Base-by-base conservation (phyloP, 139 green algal species). In the Picochlorum sp. region DNA sequence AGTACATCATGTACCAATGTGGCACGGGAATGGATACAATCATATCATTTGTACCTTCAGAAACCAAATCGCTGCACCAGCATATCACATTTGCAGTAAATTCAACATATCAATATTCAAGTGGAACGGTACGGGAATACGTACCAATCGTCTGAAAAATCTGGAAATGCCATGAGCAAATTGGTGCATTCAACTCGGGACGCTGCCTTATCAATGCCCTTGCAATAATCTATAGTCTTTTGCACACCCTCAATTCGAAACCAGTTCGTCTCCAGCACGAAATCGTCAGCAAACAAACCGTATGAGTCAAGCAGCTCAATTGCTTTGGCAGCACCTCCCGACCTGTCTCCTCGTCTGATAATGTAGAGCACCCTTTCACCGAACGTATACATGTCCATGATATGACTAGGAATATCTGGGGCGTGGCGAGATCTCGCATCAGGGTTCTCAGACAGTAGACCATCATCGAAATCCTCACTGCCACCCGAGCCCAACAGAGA, bases 321-420 rank as follows among this genome's bases (percentile, higher is more conserved):
- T n/a, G 47, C 16, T 52, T 52, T 52, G 6, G 47, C 16, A 52
- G 18, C 16, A 52, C 47, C 6, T 52, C n/a, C n/a, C 18, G 1
- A 20, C n/a, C 16, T 21, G 11, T 54, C 16, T 54, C 47, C 47
- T 21, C 47, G 47, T 21, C 47, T 20, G 18, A 54, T 20, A 54
- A 54, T 54, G 15, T 54, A 54, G 10, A 21, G 15, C n/a, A 54
- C n/a, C 16, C 67, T 45, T 57, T 74, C 60, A 6, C 57, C 67
- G 2, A 10, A 38, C 8, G n/a, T 30, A 34, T 49, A 74, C 20
- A 57, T 45, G 0, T 30, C 20, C 4, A 56, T n/a, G 2, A 20
- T 60, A 2, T 74, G 45, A 2, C 45, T 45, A 16, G 67, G 67
- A 2, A 74, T 47, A 20, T 47, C 21, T 30, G 67, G 67, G 3